These are phyloP conservation scores for Anthostomella pinea DNA, from an alignment of 2,329 filamentous ascomycete species.

Conservation along the genomic window DNA sequence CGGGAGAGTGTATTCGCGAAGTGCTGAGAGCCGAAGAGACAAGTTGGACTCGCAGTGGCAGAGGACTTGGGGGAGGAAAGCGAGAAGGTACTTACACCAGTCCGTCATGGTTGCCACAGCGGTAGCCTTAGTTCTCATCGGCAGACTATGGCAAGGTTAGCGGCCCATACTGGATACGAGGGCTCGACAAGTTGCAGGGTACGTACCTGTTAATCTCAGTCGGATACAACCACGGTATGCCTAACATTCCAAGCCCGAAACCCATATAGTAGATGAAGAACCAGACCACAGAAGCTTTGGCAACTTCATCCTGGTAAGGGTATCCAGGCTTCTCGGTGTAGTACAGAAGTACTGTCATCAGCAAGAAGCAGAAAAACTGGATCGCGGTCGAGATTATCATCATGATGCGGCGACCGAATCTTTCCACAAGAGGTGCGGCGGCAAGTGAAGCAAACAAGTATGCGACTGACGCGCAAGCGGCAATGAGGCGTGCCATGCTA, in stretches of 20 bases:
- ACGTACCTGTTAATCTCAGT: conserved; percentile 38
- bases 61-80: no score
- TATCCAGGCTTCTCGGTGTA: conserved; percentile 22
- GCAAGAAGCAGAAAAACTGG: conserved; percentile 28
- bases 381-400: conserved; percentile 30
- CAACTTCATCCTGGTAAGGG: conserved; percentile 17
- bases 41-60: no score
- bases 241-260: conserved; percentile 33
- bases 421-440: conserved; percentile 30
- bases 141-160: conserved; percentile 18
- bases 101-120: conserved; percentile 35
- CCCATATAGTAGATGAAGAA: conserved; percentile 32
- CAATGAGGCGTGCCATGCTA: conserved; percentile 47
- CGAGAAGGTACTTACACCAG: no score
- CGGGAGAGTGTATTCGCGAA: no score
- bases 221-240: conserved; percentile 41
- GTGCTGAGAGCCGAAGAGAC: no score
- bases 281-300: conserved; percentile 29
- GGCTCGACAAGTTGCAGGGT: no score
- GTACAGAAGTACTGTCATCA: conserved; percentile 27
- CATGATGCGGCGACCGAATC: conserved; percentile 27
- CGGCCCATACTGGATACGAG: neutral
- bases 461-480: conserved; percentile 41
- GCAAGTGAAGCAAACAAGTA: conserved; percentile 25
- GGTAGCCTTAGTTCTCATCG: conserved; percentile 39